Evolutionary conservation across 2,329 filamentous ascomycete species (phyloP), one percentile per base, ranked within the genome.

Genomic region (Gremmenia infestans): DNA sequence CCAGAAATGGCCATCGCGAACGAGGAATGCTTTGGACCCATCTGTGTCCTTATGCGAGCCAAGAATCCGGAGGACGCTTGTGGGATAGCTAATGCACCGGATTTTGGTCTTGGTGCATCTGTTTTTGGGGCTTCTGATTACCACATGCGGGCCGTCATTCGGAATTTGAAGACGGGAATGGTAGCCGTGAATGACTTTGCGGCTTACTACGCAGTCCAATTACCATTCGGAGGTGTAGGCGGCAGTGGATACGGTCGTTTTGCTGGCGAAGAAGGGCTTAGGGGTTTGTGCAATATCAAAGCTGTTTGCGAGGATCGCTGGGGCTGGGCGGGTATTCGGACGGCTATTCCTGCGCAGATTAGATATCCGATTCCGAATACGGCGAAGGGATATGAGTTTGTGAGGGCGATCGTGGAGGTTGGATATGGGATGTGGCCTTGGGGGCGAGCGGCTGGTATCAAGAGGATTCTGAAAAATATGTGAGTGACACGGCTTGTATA

Each of bases 141-240:
- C 1, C 79, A 83, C 50, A 76, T 96, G 1, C 72, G 80, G 15
- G 75, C 75, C 15, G 83, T 95, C 28, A 83, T 93, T 1, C 73
- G 73, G 19, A 82, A 83, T 23, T 79, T 97, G 51, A 83, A 87
- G 60, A 85, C 88, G 0, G 94, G 94, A 46, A 97, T 96, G 88
- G 89, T 97, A 0, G 85, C 91, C 23, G 83, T 99, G 64, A 99
- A 99, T 71, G 94, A 99, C 74, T 99, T 99, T 68, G 94, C 87
- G 19, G 87, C 85, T 28, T 97, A 86, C 72, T 99, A 99, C 70
- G 91, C 93, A 52, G 92, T 96, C 7, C 91, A 96, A 73, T 75
- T 99, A 40, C 94, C 94, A 0, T 99, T 99, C 72, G 94, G 94
- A 39, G 94, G 69, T 25, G 59, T 66, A n/a, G 85, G 83, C 56